Evolutionary conservation across 2,329 filamentous ascomycete species (phyloP), one percentile per base, ranked within the genome.

Genomic region (Diaporthe caulivora): DNA sequence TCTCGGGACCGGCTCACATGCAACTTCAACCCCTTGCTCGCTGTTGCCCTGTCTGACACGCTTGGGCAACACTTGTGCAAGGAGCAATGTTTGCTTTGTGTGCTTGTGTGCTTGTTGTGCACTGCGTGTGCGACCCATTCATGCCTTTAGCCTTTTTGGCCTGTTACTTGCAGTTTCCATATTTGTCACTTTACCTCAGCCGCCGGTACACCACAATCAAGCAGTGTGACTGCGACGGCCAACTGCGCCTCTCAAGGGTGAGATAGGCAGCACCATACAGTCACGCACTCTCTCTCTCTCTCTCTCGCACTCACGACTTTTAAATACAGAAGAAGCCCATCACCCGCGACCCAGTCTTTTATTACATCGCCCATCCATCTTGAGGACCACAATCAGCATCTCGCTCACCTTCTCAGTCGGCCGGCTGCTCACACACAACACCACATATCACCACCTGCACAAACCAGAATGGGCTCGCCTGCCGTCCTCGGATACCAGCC

Each of bases 1-100:
- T n/a, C 62, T 67, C 62, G 62, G 47, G 62, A 67, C 62, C 47
- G 53, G 62, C 62, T 40, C 47, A 67, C 62, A n/a, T 53, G 62
- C 62, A 53, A n/a, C 31, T 26, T 31, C 18, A 8, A 31, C 62
- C 62, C 62, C 37, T 53, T 47, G 34, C 44, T 21, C 24, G 24
- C 47, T 31, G 34, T 24, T 24, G 62, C 62, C 44, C 47, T 44
- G 62, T 67, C 62, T 67, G 62, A 67, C 62, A 53, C 31, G 26
- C 31, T 53, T 67, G 34, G 29, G 47, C 29, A 13, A n/a, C 9
- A 51, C 31, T 53, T 47, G 44, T 10, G 13, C 13, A 47, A 37
- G 47, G 62, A 37, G 31, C 31, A 1, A 4, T 17, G 47, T 21
- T 40, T 5, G 15, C 15, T 29, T 29, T 9, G 15, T n/a, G n/a